phyloP scores from a whole-genome alignment of 139 green algal genomes.

The Coelastrella sp. region DNA sequence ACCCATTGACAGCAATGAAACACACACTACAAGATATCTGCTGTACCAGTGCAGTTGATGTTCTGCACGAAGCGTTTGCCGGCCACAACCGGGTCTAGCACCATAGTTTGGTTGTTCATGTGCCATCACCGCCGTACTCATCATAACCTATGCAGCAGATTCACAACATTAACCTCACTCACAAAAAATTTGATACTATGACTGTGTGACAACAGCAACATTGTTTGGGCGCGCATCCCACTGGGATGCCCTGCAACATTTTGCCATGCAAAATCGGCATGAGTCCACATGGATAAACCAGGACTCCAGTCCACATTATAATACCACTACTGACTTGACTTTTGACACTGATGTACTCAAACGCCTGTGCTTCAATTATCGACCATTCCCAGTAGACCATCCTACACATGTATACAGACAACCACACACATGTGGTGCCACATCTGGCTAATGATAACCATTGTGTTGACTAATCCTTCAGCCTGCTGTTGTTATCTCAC shows the following conservation, averaged over 20 bases:
- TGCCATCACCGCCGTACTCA: background rate
- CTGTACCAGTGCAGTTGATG: background rate
- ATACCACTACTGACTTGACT: too few relatives aligned
- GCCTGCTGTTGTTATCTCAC: conserved; percentile 48
- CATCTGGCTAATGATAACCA: background rate
- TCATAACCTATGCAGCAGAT: background rate
- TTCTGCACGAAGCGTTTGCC: background rate
- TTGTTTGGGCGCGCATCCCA: background rate
- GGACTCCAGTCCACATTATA: too few relatives aligned
- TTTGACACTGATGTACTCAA: too few relatives aligned
- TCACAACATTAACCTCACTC: background rate
- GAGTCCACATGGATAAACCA: too few relatives aligned
- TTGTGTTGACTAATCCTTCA: background rate
- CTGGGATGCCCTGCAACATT: too few relatives aligned
- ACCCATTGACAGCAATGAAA: too few relatives aligned
- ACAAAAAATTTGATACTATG: background rate
- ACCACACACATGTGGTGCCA: background rate
- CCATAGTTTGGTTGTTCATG: background rate
- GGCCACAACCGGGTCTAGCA: background rate
- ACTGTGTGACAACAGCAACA: background rate
- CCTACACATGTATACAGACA: background rate
- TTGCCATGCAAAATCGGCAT: too few relatives aligned
- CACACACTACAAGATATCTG: background rate
- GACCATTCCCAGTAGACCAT: too few relatives aligned
- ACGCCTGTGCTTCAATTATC: too few relatives aligned